Base-by-base conservation (phyloP, 164 flowering plant genomes). In the Protea cynaroides region DNA sequence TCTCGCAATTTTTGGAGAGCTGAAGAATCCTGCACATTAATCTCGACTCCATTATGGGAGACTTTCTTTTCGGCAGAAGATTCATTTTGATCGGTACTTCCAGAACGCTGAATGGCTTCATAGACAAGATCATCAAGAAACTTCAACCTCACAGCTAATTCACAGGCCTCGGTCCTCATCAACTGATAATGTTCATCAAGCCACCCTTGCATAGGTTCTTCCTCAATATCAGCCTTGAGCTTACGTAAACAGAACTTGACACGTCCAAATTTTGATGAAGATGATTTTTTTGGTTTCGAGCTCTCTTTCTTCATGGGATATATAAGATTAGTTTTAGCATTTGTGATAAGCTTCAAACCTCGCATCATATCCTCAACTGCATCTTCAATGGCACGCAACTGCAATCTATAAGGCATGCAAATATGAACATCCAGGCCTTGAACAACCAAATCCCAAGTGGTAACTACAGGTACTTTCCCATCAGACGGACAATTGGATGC, bases 191-290 rank as follows among this genome's bases (percentile, higher is more conserved):
- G 99, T 69, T 92, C 96, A 80, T 95, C 99, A 79, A 95, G 97
- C 99, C 99, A 95, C 58, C 99, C 99, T 65, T 95, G 99, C 58
- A 95, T 51, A 38, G 99, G 99, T 74, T 95, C 97, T 79, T 95
- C 99, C 76, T 95, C 99, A 61, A 95, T 90, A 57, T 90, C 92
- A 72, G 87, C 89, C 62, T 81, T 87, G 23, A 95, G 71, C 68
- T 87, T 88, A 37, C 96, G 89, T 69, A 95, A 79, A 69, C 82
- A 79, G 65, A 92, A 89, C 76, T 76, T 90, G 54, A 95, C 63
- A 69, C 88, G 60, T 29, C 97, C 97, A 76, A 86, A 68, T 72
- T 86, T 86, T 56, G 76, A 52, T 55, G 91, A 80, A 71, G 79
- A 77, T 34, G 86, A 61, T 64, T 81, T 90, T 72, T 81, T 79